phyloP scores from a whole-genome alignment of 164 flowering plant species.

The Vitis labrusca region DNA sequence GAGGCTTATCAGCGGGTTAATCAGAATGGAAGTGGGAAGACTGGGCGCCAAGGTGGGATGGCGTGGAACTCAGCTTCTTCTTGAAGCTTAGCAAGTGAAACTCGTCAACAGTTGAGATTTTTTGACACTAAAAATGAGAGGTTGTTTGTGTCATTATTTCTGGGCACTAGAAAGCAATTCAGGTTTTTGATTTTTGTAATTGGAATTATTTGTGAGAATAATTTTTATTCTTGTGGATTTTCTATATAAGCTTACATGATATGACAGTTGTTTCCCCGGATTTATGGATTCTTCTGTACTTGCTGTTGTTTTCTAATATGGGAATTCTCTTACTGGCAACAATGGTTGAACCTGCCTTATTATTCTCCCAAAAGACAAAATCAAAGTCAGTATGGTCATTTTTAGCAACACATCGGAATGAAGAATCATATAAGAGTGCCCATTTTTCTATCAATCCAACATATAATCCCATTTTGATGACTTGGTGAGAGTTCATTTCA shows the following conservation, averaged over 20 bases:
- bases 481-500: constrained; percentile 26
- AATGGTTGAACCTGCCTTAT: background rate
- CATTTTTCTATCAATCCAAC: too few species aligned
- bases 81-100: constrained; percentile 6
- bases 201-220: constrained; percentile 10
- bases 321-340: background rate
- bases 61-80: constrained; percentile 8
- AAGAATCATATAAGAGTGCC: too few species aligned
- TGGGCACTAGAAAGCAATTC: constrained; percentile 4
- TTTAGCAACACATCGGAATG: too few species aligned
- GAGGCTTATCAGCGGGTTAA: constrained; percentile 52
- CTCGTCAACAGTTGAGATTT: constrained; percentile 13
- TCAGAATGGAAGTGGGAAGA: constrained; percentile 39
- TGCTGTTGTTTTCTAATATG: background rate
- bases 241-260: constrained; percentile 4
- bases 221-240: background rate
- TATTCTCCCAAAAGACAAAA: too few species aligned
- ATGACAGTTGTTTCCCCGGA: constrained; percentile 9
- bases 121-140: constrained; percentile 13
- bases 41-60: constrained; percentile 31
- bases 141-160: constrained; percentile 5
- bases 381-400: too few species aligned
- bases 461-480: too few species aligned
- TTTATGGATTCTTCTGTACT: constrained; percentile 8
- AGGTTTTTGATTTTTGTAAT: constrained; percentile 14